phyloP scores from a whole-genome alignment of 345 rosid species.

The Arabidopsis arenosa region DNA sequence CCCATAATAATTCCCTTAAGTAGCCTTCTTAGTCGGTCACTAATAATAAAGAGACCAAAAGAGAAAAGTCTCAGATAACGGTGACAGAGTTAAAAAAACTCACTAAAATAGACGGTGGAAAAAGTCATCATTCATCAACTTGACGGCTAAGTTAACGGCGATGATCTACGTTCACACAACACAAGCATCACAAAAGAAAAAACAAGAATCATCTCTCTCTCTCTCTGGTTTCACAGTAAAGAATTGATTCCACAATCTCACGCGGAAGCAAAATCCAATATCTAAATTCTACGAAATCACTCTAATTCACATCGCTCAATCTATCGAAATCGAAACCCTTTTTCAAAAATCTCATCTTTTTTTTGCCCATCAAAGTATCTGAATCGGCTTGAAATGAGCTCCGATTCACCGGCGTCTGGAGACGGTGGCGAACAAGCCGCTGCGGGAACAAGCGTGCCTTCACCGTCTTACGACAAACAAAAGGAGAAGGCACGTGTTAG shows the following conservation, averaged over 20 bases:
- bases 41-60: neutral
- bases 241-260: conserved; percentile 35
- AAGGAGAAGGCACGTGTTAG: conserved; percentile 98
- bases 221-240: conserved; percentile 24
- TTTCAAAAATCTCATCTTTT: neutral
- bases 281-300: neutral
- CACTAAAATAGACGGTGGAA: conserved; percentile 39
- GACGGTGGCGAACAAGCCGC: conserved; percentile 44
- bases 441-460: conserved; percentile 42
- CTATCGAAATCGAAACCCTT: conserved; percentile 11
- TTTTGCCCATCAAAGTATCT: conserved; percentile 22
- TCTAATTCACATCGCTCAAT: neutral
- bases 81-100: conserved; percentile 26
- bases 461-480: conserved; percentile 63
- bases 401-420: conserved; percentile 52
- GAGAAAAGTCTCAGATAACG: conserved; percentile 38
- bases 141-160: conserved; percentile 49
- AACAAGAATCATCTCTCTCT: conserved; percentile 11
- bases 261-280: conserved; percentile 21
- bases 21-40: conserved; percentile 29
- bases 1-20: neutral
- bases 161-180: conserved; percentile 41
- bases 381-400: conserved; percentile 53
- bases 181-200: conserved; percentile 5
- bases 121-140: conserved; percentile 43